Evolutionary conservation across 139 green algal genomes (phyloP), one percentile per base, ranked within the genome.

Genomic region (Micromonas commoda): DNA sequence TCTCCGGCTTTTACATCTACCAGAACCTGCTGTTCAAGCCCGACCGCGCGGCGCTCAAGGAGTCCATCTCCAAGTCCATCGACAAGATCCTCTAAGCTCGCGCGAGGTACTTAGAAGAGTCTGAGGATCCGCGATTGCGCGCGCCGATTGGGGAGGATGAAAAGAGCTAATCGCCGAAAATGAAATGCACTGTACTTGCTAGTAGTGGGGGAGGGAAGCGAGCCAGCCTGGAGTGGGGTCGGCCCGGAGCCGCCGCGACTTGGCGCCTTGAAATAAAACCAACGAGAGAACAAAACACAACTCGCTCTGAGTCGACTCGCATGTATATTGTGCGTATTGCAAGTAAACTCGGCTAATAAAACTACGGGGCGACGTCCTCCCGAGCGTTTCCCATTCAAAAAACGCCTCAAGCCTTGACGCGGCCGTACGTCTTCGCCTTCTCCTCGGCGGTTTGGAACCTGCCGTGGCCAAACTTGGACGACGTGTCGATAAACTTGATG

Each of bases 361-460:
- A n/a, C n/a, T n/a, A n/a, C n/a, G n/a, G n/a, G n/a, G n/a, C n/a
- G n/a, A n/a, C n/a, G n/a, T n/a, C n/a, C n/a, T n/a, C n/a, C n/a
- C n/a, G n/a, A n/a, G n/a, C n/a, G n/a, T n/a, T n/a, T n/a, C n/a
- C n/a, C n/a, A n/a, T n/a, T n/a, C n/a, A n/a, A n/a, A n/a, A n/a
- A n/a, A n/a, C n/a, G n/a, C n/a, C n/a, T n/a, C n/a, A n/a, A n/a
- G n/a, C n/a, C 88, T 96, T 96, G 80, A 86, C 5, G 39, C 82
- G 77, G 80, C 91, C 91, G 63, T 90, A 84, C 23, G 72, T 83
- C 83, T 90, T 89, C 61, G 83, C 53, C 88, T 98, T 99, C 93
- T 99, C 95, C 76, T 97, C 93, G 54, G 69, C 78, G 34, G 96
- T 98, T 92, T 99, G 96, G 96, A 99, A 99, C 81, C 96, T 92